These are phyloP conservation scores for Globisporangium mamillatum DNA, from an alignment of 352 stramenopile genomes.

Conservation along the genomic window DNA sequence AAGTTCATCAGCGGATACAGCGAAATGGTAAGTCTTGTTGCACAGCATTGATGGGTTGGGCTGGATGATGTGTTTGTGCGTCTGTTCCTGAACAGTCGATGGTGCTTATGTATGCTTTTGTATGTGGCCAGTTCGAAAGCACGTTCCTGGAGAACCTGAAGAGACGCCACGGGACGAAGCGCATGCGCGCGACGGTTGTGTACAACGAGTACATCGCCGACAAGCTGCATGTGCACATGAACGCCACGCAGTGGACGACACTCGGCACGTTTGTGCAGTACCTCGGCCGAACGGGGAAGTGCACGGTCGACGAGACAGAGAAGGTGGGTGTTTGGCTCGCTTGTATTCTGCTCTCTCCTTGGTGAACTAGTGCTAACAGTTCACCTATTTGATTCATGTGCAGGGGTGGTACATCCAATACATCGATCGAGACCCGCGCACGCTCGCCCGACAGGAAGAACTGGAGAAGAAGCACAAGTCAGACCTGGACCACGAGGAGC, in stretches of 20 bases:
- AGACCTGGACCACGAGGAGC: conserved; percentile 90
- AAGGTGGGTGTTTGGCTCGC: conserved; percentile 42
- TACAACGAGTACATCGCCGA: conserved; percentile 99
- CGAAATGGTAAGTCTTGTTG: conserved; percentile 35
- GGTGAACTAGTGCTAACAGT: background rate
- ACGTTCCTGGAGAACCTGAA: conserved; percentile 94
- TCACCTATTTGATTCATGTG: background rate
- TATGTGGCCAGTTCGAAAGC: conserved; percentile 88
- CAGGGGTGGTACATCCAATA: conserved; percentile 96
- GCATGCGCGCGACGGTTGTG: conserved; percentile 95
- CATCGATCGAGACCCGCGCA: conserved; percentile 92
- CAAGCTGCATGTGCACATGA: conserved; percentile 99
- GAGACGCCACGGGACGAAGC: conserved; percentile 94
- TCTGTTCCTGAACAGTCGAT: background rate
- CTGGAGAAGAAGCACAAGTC: conserved; percentile 84
- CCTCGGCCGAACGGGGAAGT: conserved; percentile 96
- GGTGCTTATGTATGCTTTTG: background rate
- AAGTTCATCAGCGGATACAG: conserved; percentile 93
- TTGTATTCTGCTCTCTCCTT: background rate
- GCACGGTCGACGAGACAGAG: conserved; percentile 97
- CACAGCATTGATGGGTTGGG: conserved; percentile 6
- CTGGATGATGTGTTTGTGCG: background rate
- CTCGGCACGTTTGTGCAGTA: conserved; percentile 98
- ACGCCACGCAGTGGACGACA: conserved; percentile 97
- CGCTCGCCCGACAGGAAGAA: conserved; percentile 88